Evolutionary conservation across 2,329 filamentous ascomycete genomes (phyloP), one percentile per base, ranked within the genome.

Genomic region (Chaetomiaceae sp.): DNA sequence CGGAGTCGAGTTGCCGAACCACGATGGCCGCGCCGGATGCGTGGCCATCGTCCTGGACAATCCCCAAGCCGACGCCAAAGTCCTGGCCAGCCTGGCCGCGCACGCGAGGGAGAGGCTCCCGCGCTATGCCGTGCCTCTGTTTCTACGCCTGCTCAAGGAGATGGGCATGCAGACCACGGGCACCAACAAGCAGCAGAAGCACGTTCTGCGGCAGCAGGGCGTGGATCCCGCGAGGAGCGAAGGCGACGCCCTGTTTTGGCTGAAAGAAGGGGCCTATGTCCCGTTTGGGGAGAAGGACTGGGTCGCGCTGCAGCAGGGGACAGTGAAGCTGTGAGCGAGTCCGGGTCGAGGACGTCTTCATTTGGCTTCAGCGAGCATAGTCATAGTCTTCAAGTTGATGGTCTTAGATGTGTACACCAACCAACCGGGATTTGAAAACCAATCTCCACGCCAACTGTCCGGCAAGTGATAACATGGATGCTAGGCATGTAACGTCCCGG

Each of bases 181-280:
- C 0, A 96, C 89, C 34, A 87, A 88, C 62, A 95, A 96, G 74
- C 87, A 93, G 71, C 86, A 91, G 70, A 95, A 96, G 67, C 80
- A 86, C 56, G 68, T 73, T 0, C 65, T 95, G 55, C 75, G 88
- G 19, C 72, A 76, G 2, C 77, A 91, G 56, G 88, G 90, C 1
- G 86, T 91, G 0, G 79, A 88, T 61, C 86, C 85, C 0, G 68
- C 63, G 3, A 78, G 78, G 58, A 70, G 77, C 1, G 63, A 65
- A 27, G 63, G 62, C 5, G 78, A 81, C 30, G 64, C 69, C 35
- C 27, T 86, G 45, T 85, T 73, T 60, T 92, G 87, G 85, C 69
- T 90, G 16, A 78, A 75, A 58, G 76, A 74, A 0, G 79, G 79
- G 20, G 76, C 72, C 0, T 95, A 95, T 66, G 78, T 82, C 19